A percentile compares a stretch with the other conserved stretches of the same genome.
Evolutionary conservation across 495 filamentous ascomycete genomes (phyloP).

Genomic region (Aspergillus kassunensis): DNA sequence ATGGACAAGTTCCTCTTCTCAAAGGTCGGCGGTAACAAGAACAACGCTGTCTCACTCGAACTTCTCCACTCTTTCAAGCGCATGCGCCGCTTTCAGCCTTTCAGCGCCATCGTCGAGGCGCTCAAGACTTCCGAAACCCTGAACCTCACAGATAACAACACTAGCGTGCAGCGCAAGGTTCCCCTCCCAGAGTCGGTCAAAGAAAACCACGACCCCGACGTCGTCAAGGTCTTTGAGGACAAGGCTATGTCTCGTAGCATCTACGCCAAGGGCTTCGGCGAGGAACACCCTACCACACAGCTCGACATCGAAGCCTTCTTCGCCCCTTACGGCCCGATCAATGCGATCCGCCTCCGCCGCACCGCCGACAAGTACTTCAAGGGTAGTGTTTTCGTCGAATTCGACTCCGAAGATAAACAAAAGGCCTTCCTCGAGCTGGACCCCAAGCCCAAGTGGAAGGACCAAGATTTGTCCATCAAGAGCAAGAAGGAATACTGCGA

Average conservation of each 20-base stretch:
- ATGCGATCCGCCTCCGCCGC: conserved; percentile 84
- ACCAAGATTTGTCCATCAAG: conserved; percentile 66
- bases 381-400: conserved; percentile 93
- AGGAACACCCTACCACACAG: conserved; percentile 72
- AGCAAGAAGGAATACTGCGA: conserved; percentile 84
- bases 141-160: conserved; percentile 63
- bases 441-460: conserved; percentile 79
- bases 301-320: conserved; percentile 94
- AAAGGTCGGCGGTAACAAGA: conserved; percentile 68
- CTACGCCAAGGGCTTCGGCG: conserved; percentile 87
- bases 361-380: conserved; percentile 70
- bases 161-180: conserved; percentile 69
- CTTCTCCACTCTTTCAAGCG: conserved; percentile 81
- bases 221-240: conserved; percentile 55
- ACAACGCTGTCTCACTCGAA: conserved; percentile 72
- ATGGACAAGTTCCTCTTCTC: conserved; percentile 81
- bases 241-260: conserved; percentile 56
- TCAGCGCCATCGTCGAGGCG: conserved; percentile 73
- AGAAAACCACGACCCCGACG: conserved; percentile 38
- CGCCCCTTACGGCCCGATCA: conserved; percentile 69
- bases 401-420: conserved; percentile 66
- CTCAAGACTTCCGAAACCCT: conserved; percentile 69
- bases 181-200: conserved; percentile 49
- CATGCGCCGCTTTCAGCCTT: conserved; percentile 88
- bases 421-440: conserved; percentile 73